Conservation (phyloP, 1,139 yeast genomes). For the Zygoascus sp. region DNA sequence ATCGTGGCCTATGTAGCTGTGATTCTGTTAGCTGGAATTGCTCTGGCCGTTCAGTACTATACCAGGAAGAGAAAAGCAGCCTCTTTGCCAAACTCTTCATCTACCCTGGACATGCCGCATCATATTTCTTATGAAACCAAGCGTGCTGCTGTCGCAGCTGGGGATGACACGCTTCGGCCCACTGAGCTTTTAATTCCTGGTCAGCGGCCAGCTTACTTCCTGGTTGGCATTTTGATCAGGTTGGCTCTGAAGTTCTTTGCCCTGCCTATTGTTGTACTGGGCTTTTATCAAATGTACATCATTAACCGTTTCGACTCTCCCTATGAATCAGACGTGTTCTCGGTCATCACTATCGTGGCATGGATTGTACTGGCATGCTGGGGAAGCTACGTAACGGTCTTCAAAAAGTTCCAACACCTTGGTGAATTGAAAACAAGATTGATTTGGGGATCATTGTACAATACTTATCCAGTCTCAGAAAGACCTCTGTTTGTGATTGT, state of each 20-base stretch:
- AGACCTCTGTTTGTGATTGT: constrained; percentile 22
- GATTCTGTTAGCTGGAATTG: constrained; percentile 17
- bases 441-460: constrained; percentile 33
- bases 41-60: constrained; percentile 4
- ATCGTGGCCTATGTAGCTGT: constrained; percentile 24
- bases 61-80: neutral
- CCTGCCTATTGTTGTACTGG: constrained; percentile 32
- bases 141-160: neutral
- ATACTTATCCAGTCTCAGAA: constrained; percentile 17
- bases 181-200: constrained; percentile 10
- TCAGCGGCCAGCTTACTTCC: constrained; percentile 19
- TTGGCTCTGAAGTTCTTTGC: constrained; percentile 28
- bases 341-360: constrained; percentile 27
- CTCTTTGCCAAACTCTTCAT: neutral
- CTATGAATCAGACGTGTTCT: constrained; percentile 30
- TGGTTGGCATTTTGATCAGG: constrained; percentile 29
- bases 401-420: neutral
- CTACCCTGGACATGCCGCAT: neutral
- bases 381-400: constrained; percentile 19
- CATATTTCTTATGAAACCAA: neutral
- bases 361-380: constrained; percentile 28
- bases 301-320: constrained; percentile 21
- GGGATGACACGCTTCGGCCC: constrained; percentile 11
- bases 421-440: constrained; percentile 6
- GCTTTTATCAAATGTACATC: constrained; percentile 33